phyloP scores from a whole-genome alignment of 768 basidiomycete genomes.

The Trametes cinnabarina region DNA sequence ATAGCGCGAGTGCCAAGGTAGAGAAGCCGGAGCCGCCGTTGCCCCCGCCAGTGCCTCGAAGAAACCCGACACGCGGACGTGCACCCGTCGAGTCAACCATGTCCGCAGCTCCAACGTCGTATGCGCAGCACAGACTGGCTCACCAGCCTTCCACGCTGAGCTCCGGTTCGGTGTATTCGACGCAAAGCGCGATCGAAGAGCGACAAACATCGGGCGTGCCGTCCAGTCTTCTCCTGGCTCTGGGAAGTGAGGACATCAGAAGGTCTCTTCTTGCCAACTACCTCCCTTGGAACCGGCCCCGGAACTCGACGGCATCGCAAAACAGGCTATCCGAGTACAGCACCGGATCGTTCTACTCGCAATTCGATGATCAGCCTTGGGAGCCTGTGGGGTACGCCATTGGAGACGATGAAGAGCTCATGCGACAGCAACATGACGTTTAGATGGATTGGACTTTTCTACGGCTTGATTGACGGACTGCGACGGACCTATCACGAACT shows the following conservation, averaged over 20 bases:
- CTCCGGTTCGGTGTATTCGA: constrained; percentile 37
- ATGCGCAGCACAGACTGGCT: constrained; percentile 7
- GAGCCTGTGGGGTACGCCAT: constrained; percentile 28
- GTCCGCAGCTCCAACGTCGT: constrained; percentile 2
- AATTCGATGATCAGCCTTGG: constrained; percentile 18
- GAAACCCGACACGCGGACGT: constrained; percentile 1
- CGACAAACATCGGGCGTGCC: constrained; percentile 27
- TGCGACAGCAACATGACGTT: not conserved
- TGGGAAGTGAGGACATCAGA: constrained; percentile 26
- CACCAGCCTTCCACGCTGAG: constrained; percentile 34
- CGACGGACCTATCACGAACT: constrained; percentile 16
- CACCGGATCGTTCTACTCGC: constrained; percentile 27
- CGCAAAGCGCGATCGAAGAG: constrained; percentile 37
- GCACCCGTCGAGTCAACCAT: not conserved
- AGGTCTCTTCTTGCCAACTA: constrained; percentile 25
- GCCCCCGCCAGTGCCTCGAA: constrained; percentile 14
- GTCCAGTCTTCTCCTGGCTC: constrained; percentile 38
- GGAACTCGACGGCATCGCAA: constrained; percentile 14
- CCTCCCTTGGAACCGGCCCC: constrained; percentile 18
- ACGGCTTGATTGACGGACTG: constrained; percentile 11
- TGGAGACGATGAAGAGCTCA: constrained; percentile 26
- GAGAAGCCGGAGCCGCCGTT: constrained; percentile 2
- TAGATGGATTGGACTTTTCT: constrained; percentile 11
- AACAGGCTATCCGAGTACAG: constrained; percentile 33
- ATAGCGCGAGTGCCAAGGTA: not conserved